These are phyloP conservation scores for Acanthamoeba castellanii DNA, from an alignment of 208 protist genomes.

Conservation along the genomic window DNA sequence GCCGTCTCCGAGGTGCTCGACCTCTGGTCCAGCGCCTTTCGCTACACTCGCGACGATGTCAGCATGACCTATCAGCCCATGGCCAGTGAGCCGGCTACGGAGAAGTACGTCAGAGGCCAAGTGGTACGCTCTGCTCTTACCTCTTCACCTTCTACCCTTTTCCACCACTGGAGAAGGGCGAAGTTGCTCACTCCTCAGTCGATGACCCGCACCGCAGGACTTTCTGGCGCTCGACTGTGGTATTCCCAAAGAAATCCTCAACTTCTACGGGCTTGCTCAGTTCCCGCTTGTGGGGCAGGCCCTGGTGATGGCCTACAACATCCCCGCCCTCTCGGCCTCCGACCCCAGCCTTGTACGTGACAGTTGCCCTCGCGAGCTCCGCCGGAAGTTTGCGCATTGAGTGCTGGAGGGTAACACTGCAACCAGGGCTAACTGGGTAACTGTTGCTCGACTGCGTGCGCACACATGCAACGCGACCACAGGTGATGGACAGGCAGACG, in stretches of 20 bases:
- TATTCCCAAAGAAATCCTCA: not conserved
- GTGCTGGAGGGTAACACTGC: too few species aligned
- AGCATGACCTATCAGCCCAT: not conserved
- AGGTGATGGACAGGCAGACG: conserved; percentile 35
- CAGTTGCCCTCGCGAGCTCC: not conserved
- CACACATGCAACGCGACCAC: too few species aligned
- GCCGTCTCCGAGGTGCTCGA: not conserved
- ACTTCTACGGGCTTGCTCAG: not conserved
- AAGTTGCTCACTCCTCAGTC: not conserved
- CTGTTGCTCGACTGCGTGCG: not conserved
- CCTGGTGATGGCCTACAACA: conserved; percentile 44
- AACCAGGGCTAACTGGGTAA: not conserved
- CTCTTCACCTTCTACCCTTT: too few species aligned
- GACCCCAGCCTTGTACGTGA: not conserved
- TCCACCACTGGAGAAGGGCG: too few species aligned
- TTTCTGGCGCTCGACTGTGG: not conserved
- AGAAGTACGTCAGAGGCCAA: not conserved
- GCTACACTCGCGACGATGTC: conserved; percentile 26
- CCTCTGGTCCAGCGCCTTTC: not conserved
- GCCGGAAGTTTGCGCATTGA: not conserved
- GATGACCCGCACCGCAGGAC: not conserved
- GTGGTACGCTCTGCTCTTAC: not conserved
- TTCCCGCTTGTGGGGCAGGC: not conserved
- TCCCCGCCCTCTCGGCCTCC: not conserved
- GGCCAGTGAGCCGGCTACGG: not conserved